Evolutionary conservation across 2,329 filamentous ascomycete species (phyloP).

Genomic region (Aspergillus viridinutans): DNA sequence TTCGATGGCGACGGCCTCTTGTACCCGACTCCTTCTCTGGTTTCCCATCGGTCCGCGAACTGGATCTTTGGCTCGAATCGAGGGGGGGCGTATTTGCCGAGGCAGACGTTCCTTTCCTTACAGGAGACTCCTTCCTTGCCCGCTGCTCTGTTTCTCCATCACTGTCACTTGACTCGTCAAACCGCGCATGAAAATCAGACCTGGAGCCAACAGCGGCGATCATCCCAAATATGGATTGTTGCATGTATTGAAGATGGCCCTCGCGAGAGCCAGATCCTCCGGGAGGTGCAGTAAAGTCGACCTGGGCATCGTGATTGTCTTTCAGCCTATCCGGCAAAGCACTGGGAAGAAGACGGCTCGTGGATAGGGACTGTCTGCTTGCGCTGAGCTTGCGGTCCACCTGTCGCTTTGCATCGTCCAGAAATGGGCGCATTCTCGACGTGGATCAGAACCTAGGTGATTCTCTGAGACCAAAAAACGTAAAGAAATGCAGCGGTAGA

Average conservation of each 20-base stretch:
- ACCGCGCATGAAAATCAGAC: conserved; percentile 75
- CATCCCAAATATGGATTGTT: conserved; percentile 90
- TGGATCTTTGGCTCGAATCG: conserved; percentile 3
- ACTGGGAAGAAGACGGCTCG: conserved; percentile 43
- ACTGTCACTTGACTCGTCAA: conserved; percentile 80
- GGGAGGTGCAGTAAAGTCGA: conserved; percentile 58
- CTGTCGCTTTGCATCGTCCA: conserved; percentile 42
- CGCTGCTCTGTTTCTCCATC: conserved; percentile 50
- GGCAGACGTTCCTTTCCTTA: conserved; percentile 5
- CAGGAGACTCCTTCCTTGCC: conserved; percentile 11
- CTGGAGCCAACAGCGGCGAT: conserved; percentile 83
- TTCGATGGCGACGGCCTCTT: conserved; percentile 49
- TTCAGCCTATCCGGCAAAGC: conserved; percentile 56
- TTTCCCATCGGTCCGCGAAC: background rate
- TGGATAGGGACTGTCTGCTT: conserved; percentile 40
- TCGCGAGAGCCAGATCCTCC: conserved; percentile 31
- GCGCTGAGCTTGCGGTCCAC: conserved; percentile 39
- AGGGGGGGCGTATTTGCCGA: conserved; percentile 2
- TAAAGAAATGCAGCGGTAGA: background rate
- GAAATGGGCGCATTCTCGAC: conserved; percentile 30
- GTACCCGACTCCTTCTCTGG: conserved; percentile 5
- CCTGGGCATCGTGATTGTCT: conserved; percentile 56
- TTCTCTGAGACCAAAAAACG: background rate
- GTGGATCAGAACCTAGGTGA: background rate
- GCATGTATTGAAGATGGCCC: conserved; percentile 63